phyloP scores from a whole-genome alignment of 768 basidiomycete species.

The Lyophyllum semitale region DNA sequence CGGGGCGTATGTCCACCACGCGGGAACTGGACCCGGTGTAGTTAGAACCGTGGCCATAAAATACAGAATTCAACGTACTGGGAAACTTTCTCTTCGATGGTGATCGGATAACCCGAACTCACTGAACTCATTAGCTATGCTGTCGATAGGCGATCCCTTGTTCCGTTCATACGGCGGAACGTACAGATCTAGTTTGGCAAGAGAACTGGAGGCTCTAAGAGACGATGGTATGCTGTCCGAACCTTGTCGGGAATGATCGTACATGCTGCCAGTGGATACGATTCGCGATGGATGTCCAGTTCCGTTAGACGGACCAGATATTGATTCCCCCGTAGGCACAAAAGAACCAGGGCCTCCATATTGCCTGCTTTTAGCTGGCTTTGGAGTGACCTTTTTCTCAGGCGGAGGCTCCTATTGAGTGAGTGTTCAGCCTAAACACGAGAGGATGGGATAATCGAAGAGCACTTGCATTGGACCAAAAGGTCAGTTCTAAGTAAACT shows the following conservation, averaged over 20 bases:
- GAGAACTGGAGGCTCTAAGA: slow-evolving; percentile 61
- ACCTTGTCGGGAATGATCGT: slow-evolving; percentile 38
- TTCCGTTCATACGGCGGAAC: slow-evolving; percentile 70
- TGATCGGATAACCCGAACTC: slow-evolving; percentile 59
- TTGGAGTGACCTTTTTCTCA: slow-evolving; percentile 61
- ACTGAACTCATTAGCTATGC: slow-evolving; percentile 62
- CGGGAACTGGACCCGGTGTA: slow-evolving; percentile 28
- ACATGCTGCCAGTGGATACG: slow-evolving; percentile 31
- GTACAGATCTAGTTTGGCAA: slow-evolving; percentile 68
- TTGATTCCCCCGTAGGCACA: slow-evolving; percentile 48
- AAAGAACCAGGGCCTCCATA: slow-evolving; percentile 84
- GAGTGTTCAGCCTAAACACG: neutral
- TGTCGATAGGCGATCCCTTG: slow-evolving; percentile 46
- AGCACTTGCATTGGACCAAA: slow-evolving; percentile 86
- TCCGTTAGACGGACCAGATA: slow-evolving; percentile 25
- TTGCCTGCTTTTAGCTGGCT: slow-evolving; percentile 53
- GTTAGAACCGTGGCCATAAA: slow-evolving; percentile 1
- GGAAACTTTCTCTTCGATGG: slow-evolving; percentile 57
- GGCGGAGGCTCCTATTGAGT: slow-evolving; percentile 69
- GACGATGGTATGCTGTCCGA: slow-evolving; percentile 63
- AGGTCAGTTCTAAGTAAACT: slow-evolving; percentile 94
- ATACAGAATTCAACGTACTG: slow-evolving; percentile 42
- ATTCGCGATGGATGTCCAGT: slow-evolving; percentile 29
- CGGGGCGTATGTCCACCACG: slow-evolving; percentile 37
- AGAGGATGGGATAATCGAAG: neutral